A percentile compares a stretch with the other conserved stretches of the same genome.
phyloP scores from a whole-genome alignment of 225 moss, liverwort and hornwort genomes.

The Asterella californica region DNA sequence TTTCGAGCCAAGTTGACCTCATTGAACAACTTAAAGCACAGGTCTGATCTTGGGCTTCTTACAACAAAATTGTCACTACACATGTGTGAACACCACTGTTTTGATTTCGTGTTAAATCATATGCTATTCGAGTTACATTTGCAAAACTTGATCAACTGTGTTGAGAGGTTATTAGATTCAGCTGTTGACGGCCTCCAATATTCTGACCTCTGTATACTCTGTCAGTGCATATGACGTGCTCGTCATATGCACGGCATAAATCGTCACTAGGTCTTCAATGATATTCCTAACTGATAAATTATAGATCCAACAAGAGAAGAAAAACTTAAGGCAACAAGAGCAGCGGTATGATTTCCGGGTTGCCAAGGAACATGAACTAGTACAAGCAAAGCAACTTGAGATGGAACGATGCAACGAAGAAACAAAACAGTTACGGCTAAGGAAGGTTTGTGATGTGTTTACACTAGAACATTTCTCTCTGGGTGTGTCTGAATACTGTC shows the following conservation, averaged over 20 bases:
- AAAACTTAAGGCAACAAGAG: slow-evolving; percentile 46
- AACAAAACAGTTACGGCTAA: slow-evolving; percentile 59
- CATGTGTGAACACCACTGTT: too few species aligned
- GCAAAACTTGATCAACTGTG: too few species aligned
- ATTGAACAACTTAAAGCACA: slow-evolving; percentile 60
- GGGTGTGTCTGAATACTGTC: too few species aligned
- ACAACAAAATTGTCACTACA: too few species aligned
- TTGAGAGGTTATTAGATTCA: too few species aligned
- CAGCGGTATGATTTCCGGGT: slow-evolving; percentile 47
- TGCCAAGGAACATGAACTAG: slow-evolving; percentile 43
- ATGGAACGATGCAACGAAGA: slow-evolving; percentile 48
- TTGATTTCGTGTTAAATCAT: too few species aligned
- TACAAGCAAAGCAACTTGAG: slow-evolving; percentile 46
- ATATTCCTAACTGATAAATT: background rate
- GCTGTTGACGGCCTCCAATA: too few species aligned
- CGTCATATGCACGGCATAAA: too few species aligned
- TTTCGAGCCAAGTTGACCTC: slow-evolving; percentile 50
- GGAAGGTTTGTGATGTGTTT: slow-evolving; percentile 52
- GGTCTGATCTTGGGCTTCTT: slow-evolving; percentile 26
- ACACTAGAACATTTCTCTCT: background rate
- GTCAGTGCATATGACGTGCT: too few species aligned
- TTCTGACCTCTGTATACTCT: too few species aligned
- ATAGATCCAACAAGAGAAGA: slow-evolving; percentile 51
- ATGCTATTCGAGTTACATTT: too few species aligned
- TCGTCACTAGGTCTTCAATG: background rate